phyloP scores from a whole-genome alignment of 148 eudicot genomes.

The Camellia granthamiana region DNA sequence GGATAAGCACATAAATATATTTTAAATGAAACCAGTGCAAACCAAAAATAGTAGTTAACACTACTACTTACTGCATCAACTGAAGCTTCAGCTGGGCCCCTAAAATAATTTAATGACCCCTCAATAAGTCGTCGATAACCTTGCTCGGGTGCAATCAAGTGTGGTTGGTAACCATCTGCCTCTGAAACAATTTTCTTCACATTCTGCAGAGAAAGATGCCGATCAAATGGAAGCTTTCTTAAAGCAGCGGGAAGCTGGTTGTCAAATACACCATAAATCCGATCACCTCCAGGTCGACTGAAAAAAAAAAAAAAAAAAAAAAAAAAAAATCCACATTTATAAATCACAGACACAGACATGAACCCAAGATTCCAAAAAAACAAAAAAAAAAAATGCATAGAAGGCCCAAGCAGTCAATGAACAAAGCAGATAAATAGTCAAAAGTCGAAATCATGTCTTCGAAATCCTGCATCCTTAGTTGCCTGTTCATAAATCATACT shows the following conservation, averaged over 20 bases:
- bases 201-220: constrained; percentile 59
- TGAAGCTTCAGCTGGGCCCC: constrained; percentile 75
- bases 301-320: constrained; percentile 22
- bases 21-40: neutral
- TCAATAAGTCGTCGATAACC: constrained; percentile 74
- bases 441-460: neutral
- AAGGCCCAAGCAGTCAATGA: neutral
- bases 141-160: constrained; percentile 75
- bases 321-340: constrained; percentile 8
- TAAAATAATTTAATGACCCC: constrained; percentile 53
- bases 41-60: neutral
- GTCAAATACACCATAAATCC: constrained; percentile 72
- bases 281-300: constrained; percentile 77
- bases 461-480: neutral
- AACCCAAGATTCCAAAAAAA: neutral
- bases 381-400: neutral
- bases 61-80: constrained; percentile 64
- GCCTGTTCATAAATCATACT: neutral
- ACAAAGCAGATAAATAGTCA: constrained; percentile 1
- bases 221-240: constrained; percentile 67
- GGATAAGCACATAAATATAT: neutral
- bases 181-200: constrained; percentile 60
- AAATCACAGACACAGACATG: neutral
- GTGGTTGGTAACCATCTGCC: constrained; percentile 80
- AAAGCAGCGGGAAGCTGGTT: constrained; percentile 76